Evolutionary conservation across 176 grass and related monocot genomes (phyloP).

Genomic region (Bothriochloa decipiens): DNA sequence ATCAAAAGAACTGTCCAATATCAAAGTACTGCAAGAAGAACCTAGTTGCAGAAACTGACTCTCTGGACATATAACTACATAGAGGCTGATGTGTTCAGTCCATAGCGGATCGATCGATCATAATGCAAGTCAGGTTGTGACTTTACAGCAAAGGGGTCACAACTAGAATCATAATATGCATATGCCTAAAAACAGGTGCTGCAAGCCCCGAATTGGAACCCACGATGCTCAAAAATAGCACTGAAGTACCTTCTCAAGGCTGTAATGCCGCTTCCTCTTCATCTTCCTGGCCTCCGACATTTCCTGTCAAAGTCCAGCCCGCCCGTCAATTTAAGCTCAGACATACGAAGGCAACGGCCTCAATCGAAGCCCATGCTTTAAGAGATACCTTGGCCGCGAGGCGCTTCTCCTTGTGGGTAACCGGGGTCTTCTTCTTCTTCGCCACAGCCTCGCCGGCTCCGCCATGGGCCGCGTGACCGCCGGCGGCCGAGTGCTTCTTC

Average conservation of each 20-base stretch:
- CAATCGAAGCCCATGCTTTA: neutral
- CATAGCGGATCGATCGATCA: neutral
- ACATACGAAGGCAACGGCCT: neutral
- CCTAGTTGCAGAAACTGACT: neutral
- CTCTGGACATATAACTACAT: neutral
- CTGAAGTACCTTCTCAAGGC: slow-evolving; percentile 66
- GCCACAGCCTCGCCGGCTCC: neutral
- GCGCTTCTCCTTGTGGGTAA: slow-evolving; percentile 58
- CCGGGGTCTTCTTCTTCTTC: slow-evolving; percentile 45
- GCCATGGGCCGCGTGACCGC: neutral
- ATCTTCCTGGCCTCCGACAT: slow-evolving; percentile 78
- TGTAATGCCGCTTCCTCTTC: slow-evolving; percentile 74
- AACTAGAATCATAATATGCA: neutral
- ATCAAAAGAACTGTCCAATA: neutral
- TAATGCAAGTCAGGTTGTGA: neutral
- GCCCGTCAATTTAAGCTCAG: slow-evolving; percentile 16
- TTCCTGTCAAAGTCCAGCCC: slow-evolving; percentile 38
- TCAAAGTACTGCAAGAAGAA: neutral
- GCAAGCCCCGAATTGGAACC: neutral
- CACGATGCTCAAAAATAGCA: neutral
- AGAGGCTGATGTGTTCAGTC: neutral
- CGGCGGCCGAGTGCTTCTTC: slow-evolving; percentile 34
- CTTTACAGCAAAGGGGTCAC: neutral
- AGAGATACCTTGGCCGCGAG: slow-evolving; percentile 60
- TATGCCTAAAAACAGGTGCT: neutral